These are phyloP conservation scores for Skeletonema potamos DNA, from an alignment of 108 stramenopile species.

Conservation along the genomic window DNA sequence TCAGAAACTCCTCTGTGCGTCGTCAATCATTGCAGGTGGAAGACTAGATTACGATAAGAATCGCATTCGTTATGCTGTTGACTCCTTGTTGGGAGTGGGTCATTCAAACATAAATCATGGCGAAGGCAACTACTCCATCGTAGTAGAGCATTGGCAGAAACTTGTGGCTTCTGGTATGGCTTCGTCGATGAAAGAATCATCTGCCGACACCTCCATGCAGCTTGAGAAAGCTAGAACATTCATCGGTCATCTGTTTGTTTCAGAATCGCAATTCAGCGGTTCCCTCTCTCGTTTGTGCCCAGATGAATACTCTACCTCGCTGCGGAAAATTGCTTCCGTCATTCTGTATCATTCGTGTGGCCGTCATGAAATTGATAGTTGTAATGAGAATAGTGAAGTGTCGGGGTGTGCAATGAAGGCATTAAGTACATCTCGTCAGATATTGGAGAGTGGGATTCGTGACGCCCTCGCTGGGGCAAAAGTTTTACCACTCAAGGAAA, in stretches of 20 bases:
- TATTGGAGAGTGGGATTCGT: conserved; percentile 76
- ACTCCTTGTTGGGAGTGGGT: conserved; percentile 24
- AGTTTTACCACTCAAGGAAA: conserved; percentile 6
- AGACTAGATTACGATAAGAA: conserved; percentile 19
- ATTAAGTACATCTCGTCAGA: conserved; percentile 47
- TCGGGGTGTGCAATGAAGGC: conserved; percentile 22
- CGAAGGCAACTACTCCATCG: neutral
- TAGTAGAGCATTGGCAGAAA: conserved; percentile 38
- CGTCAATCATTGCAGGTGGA: conserved; percentile 28
- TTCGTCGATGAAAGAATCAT: conserved; percentile 15
- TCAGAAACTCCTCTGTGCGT: conserved; percentile 13
- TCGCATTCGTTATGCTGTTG: conserved; percentile 18
- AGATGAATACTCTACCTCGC: conserved; percentile 41
- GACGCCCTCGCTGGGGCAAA: conserved; percentile 17
- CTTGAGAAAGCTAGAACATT: neutral
- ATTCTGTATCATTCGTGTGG: conserved; percentile 55
- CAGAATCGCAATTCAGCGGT: conserved; percentile 25
- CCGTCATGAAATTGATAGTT: neutral
- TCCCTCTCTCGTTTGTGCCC: conserved; percentile 64
- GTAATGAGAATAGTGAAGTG: conserved; percentile 3
- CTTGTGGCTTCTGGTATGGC: conserved; percentile 22
- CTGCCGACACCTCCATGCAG: neutral
- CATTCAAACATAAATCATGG: neutral
- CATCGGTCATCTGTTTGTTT: conserved; percentile 13
- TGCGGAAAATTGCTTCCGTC: conserved; percentile 42